These are phyloP conservation scores for Malus fusca DNA, from an alignment of 306 rosid genomes.

Conservation along the genomic window DNA sequence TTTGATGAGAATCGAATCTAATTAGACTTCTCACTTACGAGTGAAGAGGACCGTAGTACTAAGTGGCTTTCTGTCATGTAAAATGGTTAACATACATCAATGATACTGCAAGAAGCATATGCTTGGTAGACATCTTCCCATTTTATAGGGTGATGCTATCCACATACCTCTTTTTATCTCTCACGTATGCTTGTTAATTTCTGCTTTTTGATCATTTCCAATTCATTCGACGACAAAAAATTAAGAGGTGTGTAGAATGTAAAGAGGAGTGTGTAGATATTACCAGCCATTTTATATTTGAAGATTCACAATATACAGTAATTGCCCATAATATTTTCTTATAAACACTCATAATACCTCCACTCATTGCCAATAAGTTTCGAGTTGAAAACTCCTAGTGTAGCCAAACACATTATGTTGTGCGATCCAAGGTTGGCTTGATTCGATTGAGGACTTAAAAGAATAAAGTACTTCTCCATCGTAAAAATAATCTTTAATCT, in stretches of 20 bases:
- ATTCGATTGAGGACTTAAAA: not conserved
- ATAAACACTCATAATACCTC: not conserved
- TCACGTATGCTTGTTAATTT: no score
- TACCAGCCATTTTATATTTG: not conserved
- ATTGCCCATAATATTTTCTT: not conserved
- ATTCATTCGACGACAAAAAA: no score
- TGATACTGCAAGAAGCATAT: not conserved
- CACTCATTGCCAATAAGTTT: not conserved
- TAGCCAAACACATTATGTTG: not conserved
- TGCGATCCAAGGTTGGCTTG: not conserved
- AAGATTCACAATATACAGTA: not conserved
- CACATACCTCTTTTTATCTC: no score
- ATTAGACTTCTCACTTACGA: no score
- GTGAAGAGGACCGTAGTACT: no score
- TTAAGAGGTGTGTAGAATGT: no score
- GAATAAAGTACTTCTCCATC: not conserved
- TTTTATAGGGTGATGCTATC: not conserved
- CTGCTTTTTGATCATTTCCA: no score
- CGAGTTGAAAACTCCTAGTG: not conserved
- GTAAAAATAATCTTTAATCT: not conserved
- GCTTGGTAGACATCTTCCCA: not conserved
- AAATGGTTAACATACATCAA: not conserved
- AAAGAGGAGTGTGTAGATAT: no score
- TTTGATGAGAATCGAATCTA: no score
- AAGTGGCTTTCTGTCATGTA: not conserved